These are phyloP conservation scores for Cyberlindnera nakhonratchasimensis DNA, from an alignment of 805 yeast species.

Conservation along the genomic window DNA sequence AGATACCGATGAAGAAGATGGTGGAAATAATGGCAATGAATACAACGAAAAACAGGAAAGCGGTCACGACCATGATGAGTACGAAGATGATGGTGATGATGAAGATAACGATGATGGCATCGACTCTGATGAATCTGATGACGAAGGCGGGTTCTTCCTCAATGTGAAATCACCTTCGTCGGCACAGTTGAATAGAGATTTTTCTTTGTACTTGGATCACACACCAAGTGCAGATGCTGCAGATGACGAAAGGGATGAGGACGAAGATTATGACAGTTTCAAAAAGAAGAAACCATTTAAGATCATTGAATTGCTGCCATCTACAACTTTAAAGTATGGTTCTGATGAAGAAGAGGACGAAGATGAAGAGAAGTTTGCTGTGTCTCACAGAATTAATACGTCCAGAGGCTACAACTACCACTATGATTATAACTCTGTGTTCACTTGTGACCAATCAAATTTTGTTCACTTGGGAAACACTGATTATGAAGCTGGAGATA, in stretches of 20 bases:
- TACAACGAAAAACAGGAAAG: too few relatives aligned
- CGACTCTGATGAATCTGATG: conserved; percentile 45
- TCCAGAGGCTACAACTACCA: conserved; percentile 73
- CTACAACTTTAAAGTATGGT: conserved; percentile 80
- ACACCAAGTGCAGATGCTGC: neutral
- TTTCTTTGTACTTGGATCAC: conserved; percentile 5
- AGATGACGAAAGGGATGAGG: conserved; percentile 12
- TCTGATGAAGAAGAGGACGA: conserved; percentile 55
- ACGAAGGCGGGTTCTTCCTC: conserved; percentile 67
- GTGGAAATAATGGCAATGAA: too few relatives aligned
- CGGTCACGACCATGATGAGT: conserved; percentile 17
- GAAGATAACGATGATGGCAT: conserved; percentile 28
- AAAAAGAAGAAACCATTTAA: conserved; percentile 26
- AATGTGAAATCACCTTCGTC: conserved; percentile 46
- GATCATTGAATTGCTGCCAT: conserved; percentile 78
- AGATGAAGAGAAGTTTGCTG: conserved; percentile 42
- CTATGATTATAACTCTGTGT: conserved; percentile 79
- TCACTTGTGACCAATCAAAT: conserved; percentile 42
- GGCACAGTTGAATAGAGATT: conserved; percentile 25
- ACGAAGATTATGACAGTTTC: conserved; percentile 2
- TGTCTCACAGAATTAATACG: conserved; percentile 70
- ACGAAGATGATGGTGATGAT: conserved; percentile 26
- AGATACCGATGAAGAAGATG: conserved; percentile 22
- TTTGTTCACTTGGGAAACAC: conserved; percentile 20
- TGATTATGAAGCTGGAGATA: conserved; percentile 22